Evolutionary conservation across 768 basidiomycete genomes (phyloP), one percentile per base, ranked within the genome.

Genomic region (Asterophora lycoperdoides): DNA sequence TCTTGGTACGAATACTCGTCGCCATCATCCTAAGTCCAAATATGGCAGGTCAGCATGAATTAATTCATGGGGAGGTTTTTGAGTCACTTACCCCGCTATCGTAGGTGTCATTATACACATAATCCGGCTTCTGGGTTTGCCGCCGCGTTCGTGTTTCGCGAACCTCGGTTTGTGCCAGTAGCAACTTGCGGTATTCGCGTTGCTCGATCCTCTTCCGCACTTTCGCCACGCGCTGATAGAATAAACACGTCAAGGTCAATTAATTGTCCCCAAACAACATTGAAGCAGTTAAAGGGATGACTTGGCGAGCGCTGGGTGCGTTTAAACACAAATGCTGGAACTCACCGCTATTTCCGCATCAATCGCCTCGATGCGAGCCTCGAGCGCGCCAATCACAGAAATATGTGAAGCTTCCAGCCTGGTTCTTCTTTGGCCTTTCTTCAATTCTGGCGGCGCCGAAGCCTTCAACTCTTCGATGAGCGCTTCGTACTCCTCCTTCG

Each of bases 131-230:
- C 36, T 78, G 77, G 2, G 84, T 81, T 66, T 79, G 78, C 45
- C 85, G 76, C 51, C 89, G 77, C 15, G 89, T 91, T 51, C 90
- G 77, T 20, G 88, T 91, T 65, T 84, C 81, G 53, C 89, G 79
- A 50, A 89, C 68, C 63, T 90, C 89, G 32, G 85, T 81, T 63
- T 89, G 87, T 15, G 83, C 86, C 54, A 84, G 68, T 49, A 83
- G 68, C 33, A 81, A 62, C 38, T 79, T 74, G 40, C 75, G 76
- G 58, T 87, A 81, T 62, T 89, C 83, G 32, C 75, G 76, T 61
- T 87, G 81, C 60, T 89, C 82, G 41, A 87, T 73, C 67, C 82
- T 86, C 68, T 76, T 81, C 53, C 81, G 77, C 18, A 74, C 80
- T 60, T 77, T 83, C 61, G 82, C 80, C 34, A 89, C 78, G 45